A percentile compares a stretch with the other conserved stretches of the same genome.
These are phyloP conservation scores for Herpetomonas samuelpessoai DNA, from an alignment of 208 protist species.

Conservation along the genomic window DNA sequence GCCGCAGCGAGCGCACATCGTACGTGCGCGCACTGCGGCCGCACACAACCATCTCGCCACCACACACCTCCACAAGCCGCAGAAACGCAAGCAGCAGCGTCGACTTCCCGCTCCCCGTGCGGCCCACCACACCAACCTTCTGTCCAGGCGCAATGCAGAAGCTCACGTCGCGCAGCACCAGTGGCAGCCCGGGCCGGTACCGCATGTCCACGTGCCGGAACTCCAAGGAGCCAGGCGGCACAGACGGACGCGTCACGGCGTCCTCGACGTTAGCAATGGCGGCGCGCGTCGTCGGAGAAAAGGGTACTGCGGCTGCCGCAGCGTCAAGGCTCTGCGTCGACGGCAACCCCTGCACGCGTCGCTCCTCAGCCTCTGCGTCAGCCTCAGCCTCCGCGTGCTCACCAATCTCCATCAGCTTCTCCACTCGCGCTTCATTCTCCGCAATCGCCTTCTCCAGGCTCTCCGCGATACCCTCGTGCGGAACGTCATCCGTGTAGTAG, in stretches of 20 bases:
- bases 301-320: neutral
- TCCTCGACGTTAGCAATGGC: neutral
- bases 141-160: slow-evolving; percentile 49
- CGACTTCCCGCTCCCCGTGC: slow-evolving; percentile 85
- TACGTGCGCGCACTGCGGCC: slow-evolving; percentile 13
- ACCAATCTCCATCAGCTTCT: too few species aligned
- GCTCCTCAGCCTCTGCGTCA: neutral
- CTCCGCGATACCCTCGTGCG: slow-evolving; percentile 33
- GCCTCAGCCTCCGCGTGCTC: neutral
- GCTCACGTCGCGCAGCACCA: slow-evolving; percentile 65
- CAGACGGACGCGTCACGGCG: neutral
- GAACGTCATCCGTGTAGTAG: slow-evolving; percentile 54
- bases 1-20: slow-evolving; percentile 9
- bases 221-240: slow-evolving; percentile 25
- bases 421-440: too few species aligned
- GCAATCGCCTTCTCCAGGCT: too few species aligned
- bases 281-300: too few species aligned
- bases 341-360: neutral
- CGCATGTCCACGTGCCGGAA: slow-evolving; percentile 68
- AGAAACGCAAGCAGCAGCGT: slow-evolving; percentile 70
- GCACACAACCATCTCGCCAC: slow-evolving; percentile 46
- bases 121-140: slow-evolving; percentile 83
- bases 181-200: slow-evolving; percentile 72
- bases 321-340: neutral
- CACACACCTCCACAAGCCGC: slow-evolving; percentile 47